Percentiles rank a stretch among this genome's conserved stretches.
Evolutionary conservation across 192 early-diverging fungal genomes (phyloP).

Genomic region (Coemansia sp.): DNA sequence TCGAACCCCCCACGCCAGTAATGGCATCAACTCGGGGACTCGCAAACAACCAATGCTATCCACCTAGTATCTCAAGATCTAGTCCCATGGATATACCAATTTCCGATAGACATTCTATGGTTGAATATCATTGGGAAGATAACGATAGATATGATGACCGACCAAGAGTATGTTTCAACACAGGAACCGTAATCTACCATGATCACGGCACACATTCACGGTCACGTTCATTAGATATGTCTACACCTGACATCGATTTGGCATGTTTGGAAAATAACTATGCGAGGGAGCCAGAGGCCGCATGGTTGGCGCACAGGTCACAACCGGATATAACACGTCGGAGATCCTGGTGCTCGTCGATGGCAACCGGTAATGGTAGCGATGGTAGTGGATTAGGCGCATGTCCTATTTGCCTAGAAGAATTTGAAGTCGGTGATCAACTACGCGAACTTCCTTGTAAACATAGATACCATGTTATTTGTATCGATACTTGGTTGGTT

Average conservation of each 20-base stretch:
- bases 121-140: not conserved
- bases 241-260: constrained; percentile 2
- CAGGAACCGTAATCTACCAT: constrained; percentile 16
- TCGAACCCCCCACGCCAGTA: constrained; percentile 22
- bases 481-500: constrained; percentile 63
- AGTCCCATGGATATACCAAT: too few species aligned
- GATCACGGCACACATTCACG: constrained; percentile 14
- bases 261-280: not conserved
- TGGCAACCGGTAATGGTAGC: constrained; percentile 9
- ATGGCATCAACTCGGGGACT: not conserved
- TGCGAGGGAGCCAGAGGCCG: constrained; percentile 2
- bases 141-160: not conserved
- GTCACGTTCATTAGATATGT: constrained; percentile 22
- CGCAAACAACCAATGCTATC: too few species aligned
- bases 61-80: too few species aligned
- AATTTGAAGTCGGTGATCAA: constrained; percentile 61
- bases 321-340: constrained; percentile 35
- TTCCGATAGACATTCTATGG: not conserved
- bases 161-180: not conserved
- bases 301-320: constrained; percentile 17
- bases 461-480: constrained; percentile 64
- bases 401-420: constrained; percentile 68
- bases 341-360: constrained; percentile 10
- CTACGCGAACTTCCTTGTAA: constrained; percentile 62
- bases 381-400: constrained; percentile 38